Base-by-base conservation (phyloP, 2,329 filamentous ascomycete genomes). In the Paecilomyces niveus region DNA sequence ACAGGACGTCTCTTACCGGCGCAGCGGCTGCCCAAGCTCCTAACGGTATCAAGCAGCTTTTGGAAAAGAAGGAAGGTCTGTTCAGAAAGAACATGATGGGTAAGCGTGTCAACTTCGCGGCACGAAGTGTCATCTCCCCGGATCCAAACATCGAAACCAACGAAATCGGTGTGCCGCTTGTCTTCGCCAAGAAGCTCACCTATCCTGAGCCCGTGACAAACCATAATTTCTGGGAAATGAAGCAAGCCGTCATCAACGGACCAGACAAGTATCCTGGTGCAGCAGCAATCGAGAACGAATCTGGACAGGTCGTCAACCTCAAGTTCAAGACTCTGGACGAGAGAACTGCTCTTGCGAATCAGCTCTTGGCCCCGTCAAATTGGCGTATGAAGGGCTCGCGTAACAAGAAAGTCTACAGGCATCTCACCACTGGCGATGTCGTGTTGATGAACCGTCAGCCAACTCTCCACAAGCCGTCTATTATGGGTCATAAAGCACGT, bases 51-150 rank as follows among this genome's bases (percentile, higher is more conserved):
- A 99, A 99, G 77, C 94, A 99, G 72, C 89, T 92, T 70, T 82
- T 99, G 29, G 94, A 99, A 77, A 99, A 99, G 81, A 99, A 99
- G 77, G 95, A 99, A 71, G 94, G 94, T 64, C 82, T 99, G 31
- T 99, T 99, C 81, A 84, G 94, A 67, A 97, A 96, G 80, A 97
- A 99, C 76, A 97, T 99, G 94, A 99, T 99, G 94, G 94, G 94
- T 61, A 99, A 99, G 81, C 92, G 94, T 80, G 94, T 99, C 77
- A 97, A 99, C 74, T 97, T 94, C 72, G 94, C 94, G 54, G 94
- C 94, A 39, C 89, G 94, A 73, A 96, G 90, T 82, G 94, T 99
- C 72, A 99, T 99, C 67, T 97, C 93, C 9, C 94, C 94, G 0
- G 94, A 99, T 71, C 94, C 94, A 2, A 99, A 97, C 70, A 96